Evolutionary conservation across 768 basidiomycete genomes (phyloP), one percentile per base, ranked within the genome.

Genomic region (Rhodotorula kratochvilovae): DNA sequence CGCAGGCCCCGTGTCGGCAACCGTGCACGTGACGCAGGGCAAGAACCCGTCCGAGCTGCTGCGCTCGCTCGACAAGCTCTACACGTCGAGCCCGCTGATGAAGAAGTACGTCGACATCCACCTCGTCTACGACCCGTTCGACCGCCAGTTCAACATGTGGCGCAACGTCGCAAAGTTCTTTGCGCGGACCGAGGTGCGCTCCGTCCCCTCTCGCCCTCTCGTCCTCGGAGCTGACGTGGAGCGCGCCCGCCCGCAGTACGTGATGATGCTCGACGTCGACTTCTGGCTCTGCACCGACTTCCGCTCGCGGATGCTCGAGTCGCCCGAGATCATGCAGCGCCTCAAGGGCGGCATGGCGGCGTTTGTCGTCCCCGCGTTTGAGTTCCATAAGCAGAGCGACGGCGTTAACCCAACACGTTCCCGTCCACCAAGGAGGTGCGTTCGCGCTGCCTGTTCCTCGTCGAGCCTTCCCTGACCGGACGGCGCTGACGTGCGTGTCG

Each of bases 261-360:
- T 92, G 67, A 89, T 93, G 87, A 89, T 92, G 88, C 86, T 93
- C 62, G 92, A 94, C 79, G 88, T 93, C 71, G 91, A 93, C 79
- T 92, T 94, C 79, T 88, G 85, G 43, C 80, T 90, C 19, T 91
- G 91, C 79, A 92, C 92, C 58, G 87, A 90, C 81, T 90, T 91
- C 80, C 84, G 89, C 67, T 78, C 81, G 39, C 83, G 85, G 16
- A 81, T 91, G 71, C 84, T 83, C 62, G 81, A 81, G 19, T 83
- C 82, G 6, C 61, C 68, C 33, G 82, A 81, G 55, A 77, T 83
- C 55, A 81, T 84, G 77, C 79, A 81, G 39, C 84, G 83, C 74
- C 81, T 92, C 66, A 58, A 65, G 50, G 53, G 60, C 27, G 91
- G 90, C 7, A 77, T 81, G 25, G 84, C 86, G 27, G 91, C 90